phyloP scores from a whole-genome alignment of 345 rosid species.

The Eucalyptus albens region DNA sequence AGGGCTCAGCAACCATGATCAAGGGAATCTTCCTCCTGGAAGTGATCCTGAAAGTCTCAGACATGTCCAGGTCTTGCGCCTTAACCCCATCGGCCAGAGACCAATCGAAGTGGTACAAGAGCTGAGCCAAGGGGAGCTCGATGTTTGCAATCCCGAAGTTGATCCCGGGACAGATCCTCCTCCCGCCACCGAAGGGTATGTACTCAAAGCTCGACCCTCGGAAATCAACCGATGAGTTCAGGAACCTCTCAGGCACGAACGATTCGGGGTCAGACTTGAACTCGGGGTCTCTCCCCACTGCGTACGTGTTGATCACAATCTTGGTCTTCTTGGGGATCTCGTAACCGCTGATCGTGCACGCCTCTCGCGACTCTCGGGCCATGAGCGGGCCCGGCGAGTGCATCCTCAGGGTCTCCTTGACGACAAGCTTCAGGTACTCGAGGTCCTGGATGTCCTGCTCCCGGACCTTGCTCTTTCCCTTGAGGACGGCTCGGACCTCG shows the following conservation, averaged over 20 bases:
- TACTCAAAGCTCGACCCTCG: neutral
- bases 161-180: slow-evolving; percentile 3
- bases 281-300: slow-evolving; percentile 2
- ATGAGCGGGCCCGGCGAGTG: neutral
- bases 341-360: neutral
- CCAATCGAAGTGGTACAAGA: slow-evolving; percentile 9
- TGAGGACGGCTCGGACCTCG: neutral
- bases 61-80: neutral
- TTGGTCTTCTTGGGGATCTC: slow-evolving; percentile 1
- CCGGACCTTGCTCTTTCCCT: neutral
- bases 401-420: slow-evolving; percentile 1
- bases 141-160: neutral
- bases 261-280: neutral
- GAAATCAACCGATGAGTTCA: neutral
- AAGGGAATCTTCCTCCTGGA: neutral
- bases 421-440: neutral
- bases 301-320: neutral
- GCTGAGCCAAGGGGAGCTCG: neutral
- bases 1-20: neutral
- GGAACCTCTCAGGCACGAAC: neutral
- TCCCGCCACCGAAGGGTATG: neutral
- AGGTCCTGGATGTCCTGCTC: neutral
- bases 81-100: neutral
- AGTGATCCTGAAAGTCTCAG: neutral
- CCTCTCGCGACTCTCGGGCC: neutral